These are phyloP conservation scores for Gaultheria prostrata DNA, from an alignment of 148 eudicot species.

Conservation along the genomic window DNA sequence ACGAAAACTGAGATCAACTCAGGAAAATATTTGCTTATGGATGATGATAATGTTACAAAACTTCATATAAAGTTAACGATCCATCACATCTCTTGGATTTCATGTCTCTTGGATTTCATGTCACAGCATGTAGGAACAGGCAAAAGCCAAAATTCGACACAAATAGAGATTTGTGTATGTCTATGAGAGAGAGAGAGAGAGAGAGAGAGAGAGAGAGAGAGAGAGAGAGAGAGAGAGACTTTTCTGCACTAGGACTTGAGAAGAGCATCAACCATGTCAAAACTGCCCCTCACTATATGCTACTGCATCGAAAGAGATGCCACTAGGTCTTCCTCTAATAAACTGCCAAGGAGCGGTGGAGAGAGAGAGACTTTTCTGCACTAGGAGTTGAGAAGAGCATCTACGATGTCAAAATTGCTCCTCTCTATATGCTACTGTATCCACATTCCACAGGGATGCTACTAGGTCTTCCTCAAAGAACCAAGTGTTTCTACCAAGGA, in stretches of 20 bases:
- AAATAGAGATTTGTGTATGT: background rate
- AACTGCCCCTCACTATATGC: conserved; percentile 18
- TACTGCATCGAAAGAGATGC: background rate
- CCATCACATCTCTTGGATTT: background rate
- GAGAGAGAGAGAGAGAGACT: too few species aligned
- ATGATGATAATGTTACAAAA: background rate
- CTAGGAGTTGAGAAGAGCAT: conserved; percentile 14
- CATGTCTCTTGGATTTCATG: background rate
- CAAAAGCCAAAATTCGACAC: conserved; percentile 13
- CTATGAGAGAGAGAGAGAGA: too few species aligned
- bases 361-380: background rate
- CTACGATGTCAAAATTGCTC: conserved; percentile 25
- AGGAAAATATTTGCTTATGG: background rate
- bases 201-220: too few species aligned
- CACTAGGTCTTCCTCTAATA: background rate
- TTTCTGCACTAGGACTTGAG: conserved; percentile 2
- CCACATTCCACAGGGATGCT: background rate
- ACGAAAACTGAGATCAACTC: conserved; percentile 18
- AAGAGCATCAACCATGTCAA: conserved; percentile 19
- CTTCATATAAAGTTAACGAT: background rate
- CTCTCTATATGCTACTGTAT: background rate
- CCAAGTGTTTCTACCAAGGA: background rate
- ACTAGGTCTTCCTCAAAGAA: background rate
- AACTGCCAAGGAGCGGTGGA: background rate
- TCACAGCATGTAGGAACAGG: background rate